These are phyloP conservation scores for Mycena indigotica DNA, from an alignment of 768 basidiomycete genomes.

Conservation along the genomic window DNA sequence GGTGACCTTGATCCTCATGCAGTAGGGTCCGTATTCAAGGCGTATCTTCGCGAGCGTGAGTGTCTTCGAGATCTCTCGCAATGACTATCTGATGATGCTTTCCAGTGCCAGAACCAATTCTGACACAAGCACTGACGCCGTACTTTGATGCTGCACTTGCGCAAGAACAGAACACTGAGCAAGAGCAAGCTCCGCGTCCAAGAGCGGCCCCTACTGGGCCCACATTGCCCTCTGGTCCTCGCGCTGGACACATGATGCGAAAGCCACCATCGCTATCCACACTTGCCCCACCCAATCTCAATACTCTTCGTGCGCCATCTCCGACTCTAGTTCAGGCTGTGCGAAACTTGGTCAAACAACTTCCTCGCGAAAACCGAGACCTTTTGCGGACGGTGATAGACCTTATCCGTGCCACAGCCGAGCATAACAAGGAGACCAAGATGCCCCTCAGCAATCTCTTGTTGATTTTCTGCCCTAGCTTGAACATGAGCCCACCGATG, in stretches of 20 bases:
- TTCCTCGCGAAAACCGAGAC: slow-evolving; percentile 83
- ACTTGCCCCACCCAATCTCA: slow-evolving; percentile 70
- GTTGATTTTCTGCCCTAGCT: slow-evolving; percentile 84
- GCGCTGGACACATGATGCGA: slow-evolving; percentile 48
- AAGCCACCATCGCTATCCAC: slow-evolving; percentile 83
- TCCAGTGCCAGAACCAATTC: slow-evolving; percentile 82
- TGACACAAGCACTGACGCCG: slow-evolving; percentile 71
- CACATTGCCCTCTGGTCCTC: slow-evolving; percentile 41
- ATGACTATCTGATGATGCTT: slow-evolving; percentile 1
- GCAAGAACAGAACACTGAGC: slow-evolving; percentile 48
- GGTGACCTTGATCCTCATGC: slow-evolving; percentile 94
- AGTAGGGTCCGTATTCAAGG: slow-evolving; percentile 90
- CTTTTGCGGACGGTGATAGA: slow-evolving; percentile 81
- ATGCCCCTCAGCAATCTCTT: slow-evolving; percentile 92
- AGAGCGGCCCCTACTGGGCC: slow-evolving; percentile 30
- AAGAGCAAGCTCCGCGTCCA: slow-evolving; percentile 28
- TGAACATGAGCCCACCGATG: slow-evolving; percentile 76
- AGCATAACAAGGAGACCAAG: slow-evolving; percentile 71
- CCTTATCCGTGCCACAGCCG: slow-evolving; percentile 75
- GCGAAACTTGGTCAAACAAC: slow-evolving; percentile 59
- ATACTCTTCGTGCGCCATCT: slow-evolving; percentile 63
- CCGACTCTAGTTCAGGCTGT: slow-evolving; percentile 58
- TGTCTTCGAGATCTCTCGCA: slow-evolving; percentile 21
- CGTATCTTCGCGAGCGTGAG: slow-evolving; percentile 90
- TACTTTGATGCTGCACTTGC: slow-evolving; percentile 79